Base-by-base conservation (phyloP, 2,329 filamentous ascomycete genomes). In the Chrysosporium queenslandicum region DNA sequence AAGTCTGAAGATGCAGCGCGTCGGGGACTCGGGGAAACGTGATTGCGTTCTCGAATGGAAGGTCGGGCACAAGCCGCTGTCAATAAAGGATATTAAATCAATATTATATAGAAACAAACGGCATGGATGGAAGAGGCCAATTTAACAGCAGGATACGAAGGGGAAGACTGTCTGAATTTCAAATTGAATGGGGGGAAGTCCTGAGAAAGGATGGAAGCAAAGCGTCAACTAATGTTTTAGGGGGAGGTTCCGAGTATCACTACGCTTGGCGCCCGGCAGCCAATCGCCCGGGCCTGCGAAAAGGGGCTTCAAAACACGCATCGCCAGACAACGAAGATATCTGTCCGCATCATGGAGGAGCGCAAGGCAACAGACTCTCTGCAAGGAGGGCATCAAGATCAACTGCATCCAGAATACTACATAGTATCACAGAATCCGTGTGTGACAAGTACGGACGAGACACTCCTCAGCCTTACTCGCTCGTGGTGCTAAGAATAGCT, bases 1-100 rank as follows among this genome's bases (percentile, higher is more conserved):
- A n/a, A n/a, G n/a, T n/a, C 21, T 30, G 34, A 34, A 23, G 30
- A 23, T 25, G 50, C 42, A 41, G 42, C 49, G 50, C 37, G 47
- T 50, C 18, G 27, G 37, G n/a, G 9, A 42, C 37, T 50, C 18
- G 27, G 37, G 12, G 37, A 6, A 45, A 25, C 50, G 50, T 52
- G 42, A 46, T 23, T 25, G 25, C 14, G 43, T 20, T 1, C 3
- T 18, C 11, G 20, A 43, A 16, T 43, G 6, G 3, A 8, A 2
- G 25, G 23, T 16, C 7, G 12, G 11, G 39, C 23, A 43, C 3
- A 43, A 4, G 46, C 34, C 30, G 20, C 34, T n/a, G n/a, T n/a
- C 34, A 49, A 40, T 20, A 25, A 20, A 18, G 14, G 36, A 39
- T 16, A 18, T 14, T 20, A 14, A 20, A 20, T 5, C 5, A 34